Conservation (phyloP, 768 basidiomycete genomes). For the Psilocybe subaeruginosa region DNA sequence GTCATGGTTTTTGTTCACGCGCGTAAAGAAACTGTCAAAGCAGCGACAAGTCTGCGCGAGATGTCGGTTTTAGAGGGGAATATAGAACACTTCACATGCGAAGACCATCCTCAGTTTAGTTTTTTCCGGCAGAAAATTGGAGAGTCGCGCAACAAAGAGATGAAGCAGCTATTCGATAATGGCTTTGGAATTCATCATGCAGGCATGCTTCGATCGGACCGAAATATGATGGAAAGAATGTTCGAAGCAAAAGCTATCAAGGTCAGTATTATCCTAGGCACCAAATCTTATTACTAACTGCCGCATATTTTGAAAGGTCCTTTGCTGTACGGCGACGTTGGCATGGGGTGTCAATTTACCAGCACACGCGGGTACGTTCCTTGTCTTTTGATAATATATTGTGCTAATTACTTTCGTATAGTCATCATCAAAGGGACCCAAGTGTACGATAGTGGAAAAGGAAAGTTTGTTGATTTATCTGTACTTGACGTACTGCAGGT, state of each 20-base stretch:
- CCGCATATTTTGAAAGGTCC: conserved; percentile 57
- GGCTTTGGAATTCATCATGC: conserved; percentile 99
- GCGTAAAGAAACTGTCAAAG: conserved; percentile 96
- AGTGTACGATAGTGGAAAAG: conserved; percentile 89
- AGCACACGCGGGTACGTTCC: conserved; percentile 82
- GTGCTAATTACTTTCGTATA: conserved; percentile 26
- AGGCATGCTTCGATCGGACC: conserved; percentile 93
- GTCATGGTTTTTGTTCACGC: conserved; percentile 99
- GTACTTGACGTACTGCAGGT: conserved; percentile 97
- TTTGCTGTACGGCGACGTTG: conserved; percentile 97
- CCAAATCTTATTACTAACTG: neutral
- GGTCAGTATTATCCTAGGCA: conserved; percentile 43
- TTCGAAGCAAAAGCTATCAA: conserved; percentile 92
- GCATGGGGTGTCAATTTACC: conserved; percentile 99
- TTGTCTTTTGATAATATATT: neutral
- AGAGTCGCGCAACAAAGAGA: conserved; percentile 90
- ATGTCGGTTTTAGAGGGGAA: conserved; percentile 71
- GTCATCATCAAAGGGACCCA: conserved; percentile 98
- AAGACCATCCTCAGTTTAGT: conserved; percentile 79
- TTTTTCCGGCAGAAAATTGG: conserved; percentile 79
- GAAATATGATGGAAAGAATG: conserved; percentile 94
- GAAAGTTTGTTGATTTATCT: conserved; percentile 89
- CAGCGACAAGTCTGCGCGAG: conserved; percentile 81
- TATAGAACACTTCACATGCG: conserved; percentile 77
- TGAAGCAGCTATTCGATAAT: conserved; percentile 89